Base-by-base conservation (phyloP, 2,329 filamentous ascomycete species). In the Cytospora chrysosperma region DNA sequence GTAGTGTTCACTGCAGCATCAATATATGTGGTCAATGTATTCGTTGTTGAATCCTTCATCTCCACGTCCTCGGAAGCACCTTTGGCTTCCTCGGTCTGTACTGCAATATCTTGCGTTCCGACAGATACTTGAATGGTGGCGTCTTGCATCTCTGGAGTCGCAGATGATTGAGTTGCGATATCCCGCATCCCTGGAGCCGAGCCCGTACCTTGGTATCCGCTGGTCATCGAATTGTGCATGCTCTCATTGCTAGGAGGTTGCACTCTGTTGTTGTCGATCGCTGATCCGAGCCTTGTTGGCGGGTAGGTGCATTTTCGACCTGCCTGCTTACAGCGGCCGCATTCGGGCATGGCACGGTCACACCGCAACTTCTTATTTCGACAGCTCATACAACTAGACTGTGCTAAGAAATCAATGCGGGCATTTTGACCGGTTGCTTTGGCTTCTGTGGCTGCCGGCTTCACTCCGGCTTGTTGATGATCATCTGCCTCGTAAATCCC, bases 321-420 rank as follows among this genome's bases (percentile, higher is more conserved):
- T 8, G 27, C 54, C 7, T 53, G 52, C 6, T 49, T 24, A 37
- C 63, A 65, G 10, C 34, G 28, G n/a, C 43, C 50, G 28, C 63
- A 65, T n/a, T 27, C 53, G 15, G 63, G 63, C 30, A 26, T 65
- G 12, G 27, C 21, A 13, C 54, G 21, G 30, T 49, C 30, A 19
- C 63, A 65, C 19, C 15, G 49, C 4, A 43, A 24, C 5, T 55
- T 58, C 32, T 55, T 65, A 6, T n/a, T 56, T 4, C 63, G 40
- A 30, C 63, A 65, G 10, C 50, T 15, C n/a, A 37, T 62, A 30
- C 63, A 65, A 43, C 53, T 1, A 13, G 27, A 27, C 10, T n/a
- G 10, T 12, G 52, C 58, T 19, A 37, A 6, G 24, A 7, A 34
- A 24, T 24, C n/a, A n/a, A 30, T 8, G 12, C 4, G 17, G 10